These are phyloP conservation scores for Nitzschia palea DNA, from an alignment of 108 stramenopile genomes.

Conservation along the genomic window DNA sequence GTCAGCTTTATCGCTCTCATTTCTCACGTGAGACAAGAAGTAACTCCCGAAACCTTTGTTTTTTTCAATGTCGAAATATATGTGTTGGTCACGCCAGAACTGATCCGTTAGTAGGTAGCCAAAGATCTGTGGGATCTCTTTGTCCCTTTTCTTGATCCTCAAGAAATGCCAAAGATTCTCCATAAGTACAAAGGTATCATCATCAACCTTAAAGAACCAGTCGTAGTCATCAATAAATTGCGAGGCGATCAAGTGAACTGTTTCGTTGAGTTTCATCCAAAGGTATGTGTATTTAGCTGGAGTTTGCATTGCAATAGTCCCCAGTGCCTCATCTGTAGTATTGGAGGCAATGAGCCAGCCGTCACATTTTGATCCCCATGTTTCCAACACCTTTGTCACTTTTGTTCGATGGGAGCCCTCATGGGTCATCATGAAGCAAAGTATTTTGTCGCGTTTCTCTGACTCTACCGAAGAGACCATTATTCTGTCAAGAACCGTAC, in stretches of 20 bases:
- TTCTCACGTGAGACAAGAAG: not conserved
- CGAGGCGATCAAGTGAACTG: not conserved
- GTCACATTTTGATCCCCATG: conserved; percentile 10
- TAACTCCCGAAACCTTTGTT: not conserved
- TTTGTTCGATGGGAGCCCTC: not conserved
- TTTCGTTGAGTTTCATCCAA: conserved; percentile 15
- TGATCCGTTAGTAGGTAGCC: conserved; percentile 4
- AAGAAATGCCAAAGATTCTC: conserved; percentile 4
- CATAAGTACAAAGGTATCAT: conserved; percentile 14
- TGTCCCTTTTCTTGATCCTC: not conserved
- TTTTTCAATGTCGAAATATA: conserved; percentile 1
- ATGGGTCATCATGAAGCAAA: conserved; percentile 17
- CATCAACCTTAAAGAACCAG: conserved; percentile 8
- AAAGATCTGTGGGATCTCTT: not conserved
- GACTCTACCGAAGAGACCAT: not conserved
- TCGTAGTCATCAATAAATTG: not conserved
- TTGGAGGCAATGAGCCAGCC: conserved; percentile 17
- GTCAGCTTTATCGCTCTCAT: not conserved
- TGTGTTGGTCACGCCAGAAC: not conserved
- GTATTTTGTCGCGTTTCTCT: not conserved
- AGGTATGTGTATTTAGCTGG: not conserved
- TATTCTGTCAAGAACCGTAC: not conserved
- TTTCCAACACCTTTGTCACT: not conserved
- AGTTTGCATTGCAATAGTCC: conserved; percentile 1
- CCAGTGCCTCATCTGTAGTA: not conserved